Conservation (phyloP, 106 monocot species). For the Xerophyta viscosa region DNA sequence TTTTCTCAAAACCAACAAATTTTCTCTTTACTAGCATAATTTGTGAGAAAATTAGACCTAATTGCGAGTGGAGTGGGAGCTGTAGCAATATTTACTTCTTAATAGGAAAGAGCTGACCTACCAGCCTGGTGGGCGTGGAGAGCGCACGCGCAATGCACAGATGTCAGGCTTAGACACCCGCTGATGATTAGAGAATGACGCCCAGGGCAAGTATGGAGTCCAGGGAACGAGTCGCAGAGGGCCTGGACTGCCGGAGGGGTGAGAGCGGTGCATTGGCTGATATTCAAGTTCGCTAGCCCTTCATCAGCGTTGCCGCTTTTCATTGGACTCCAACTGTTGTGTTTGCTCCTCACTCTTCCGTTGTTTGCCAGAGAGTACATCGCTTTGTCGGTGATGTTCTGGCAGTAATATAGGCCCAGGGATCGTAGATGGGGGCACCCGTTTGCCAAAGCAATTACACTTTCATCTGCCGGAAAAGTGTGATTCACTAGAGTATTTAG, state of each 20-base stretch:
- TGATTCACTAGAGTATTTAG: too few species aligned
- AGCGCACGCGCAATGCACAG: constrained; percentile 81
- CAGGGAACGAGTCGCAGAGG: constrained; percentile 82
- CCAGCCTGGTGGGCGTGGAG: constrained; percentile 36
- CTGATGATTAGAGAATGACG: constrained; percentile 87
- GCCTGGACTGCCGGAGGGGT: constrained; percentile 91
- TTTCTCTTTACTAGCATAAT: too few species aligned
- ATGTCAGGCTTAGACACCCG: constrained; percentile 88
- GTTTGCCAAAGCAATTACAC: constrained; percentile 80
- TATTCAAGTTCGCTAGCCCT: constrained; percentile 79
- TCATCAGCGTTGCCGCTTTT: constrained; percentile 17
- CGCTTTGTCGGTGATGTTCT: constrained; percentile 90
- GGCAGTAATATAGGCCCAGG: constrained; percentile 85
- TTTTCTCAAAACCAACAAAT: too few species aligned
- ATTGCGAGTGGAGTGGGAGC: too few species aligned
- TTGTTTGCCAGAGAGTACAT: constrained; percentile 84
- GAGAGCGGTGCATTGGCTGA: constrained; percentile 96
- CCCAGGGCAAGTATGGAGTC: constrained; percentile 76
- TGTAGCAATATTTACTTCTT: too few species aligned
- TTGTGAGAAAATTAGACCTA: too few species aligned
- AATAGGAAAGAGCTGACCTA: constrained; percentile 10
- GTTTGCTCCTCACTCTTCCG: constrained; percentile 36
- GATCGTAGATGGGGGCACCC: constrained; percentile 61
- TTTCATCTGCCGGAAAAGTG: constrained; percentile 90
- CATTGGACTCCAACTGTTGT: constrained; percentile 6